A percentile compares a stretch with the other conserved stretches of the same genome.
Conservation (phyloP, 2,329 filamentous ascomycete species). For the Dothideomycetes sp. region DNA sequence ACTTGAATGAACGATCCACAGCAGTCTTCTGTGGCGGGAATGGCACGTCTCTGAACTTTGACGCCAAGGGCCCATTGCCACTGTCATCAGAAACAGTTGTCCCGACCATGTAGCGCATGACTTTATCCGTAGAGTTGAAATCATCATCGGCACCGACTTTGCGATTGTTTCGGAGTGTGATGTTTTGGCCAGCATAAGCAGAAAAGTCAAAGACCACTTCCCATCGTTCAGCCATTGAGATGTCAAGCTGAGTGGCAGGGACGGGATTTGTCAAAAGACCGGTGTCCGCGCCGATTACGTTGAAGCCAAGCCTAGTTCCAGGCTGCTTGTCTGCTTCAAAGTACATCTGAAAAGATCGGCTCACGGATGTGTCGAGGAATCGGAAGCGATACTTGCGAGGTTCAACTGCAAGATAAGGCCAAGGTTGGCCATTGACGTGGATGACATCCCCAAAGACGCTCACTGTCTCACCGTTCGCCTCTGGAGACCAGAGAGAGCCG, state of each 20-base stretch:
- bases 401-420: slow-evolving; percentile 48
- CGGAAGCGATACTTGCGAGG: slow-evolving; percentile 50
- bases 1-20: slow-evolving; percentile 22
- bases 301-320: slow-evolving; percentile 32
- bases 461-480: slow-evolving; percentile 28
- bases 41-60: slow-evolving; percentile 17
- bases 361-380: slow-evolving; percentile 40
- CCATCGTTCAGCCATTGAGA: slow-evolving; percentile 47
- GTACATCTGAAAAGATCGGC: slow-evolving; percentile 38
- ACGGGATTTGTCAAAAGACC: slow-evolving; percentile 40
- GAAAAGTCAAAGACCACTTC: slow-evolving; percentile 49
- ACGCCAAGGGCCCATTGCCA: slow-evolving; percentile 24
- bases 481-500: slow-evolving; percentile 38
- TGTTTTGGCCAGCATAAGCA: slow-evolving; percentile 35
- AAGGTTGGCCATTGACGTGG: slow-evolving; percentile 48
- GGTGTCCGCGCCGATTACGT: slow-evolving; percentile 44
- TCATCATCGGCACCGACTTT: slow-evolving; percentile 31
- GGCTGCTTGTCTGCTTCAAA: slow-evolving; percentile 26
- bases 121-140: slow-evolving; percentile 40
- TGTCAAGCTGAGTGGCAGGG: slow-evolving; percentile 27
- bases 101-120: no score
- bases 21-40: slow-evolving; percentile 14
- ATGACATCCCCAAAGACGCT: slow-evolving; percentile 48
- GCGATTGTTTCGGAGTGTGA: slow-evolving; percentile 15
- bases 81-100: slow-evolving; percentile 25